These are phyloP conservation scores for Bathelium albidoporum DNA, from an alignment of 495 filamentous ascomycete species.

Conservation along the genomic window DNA sequence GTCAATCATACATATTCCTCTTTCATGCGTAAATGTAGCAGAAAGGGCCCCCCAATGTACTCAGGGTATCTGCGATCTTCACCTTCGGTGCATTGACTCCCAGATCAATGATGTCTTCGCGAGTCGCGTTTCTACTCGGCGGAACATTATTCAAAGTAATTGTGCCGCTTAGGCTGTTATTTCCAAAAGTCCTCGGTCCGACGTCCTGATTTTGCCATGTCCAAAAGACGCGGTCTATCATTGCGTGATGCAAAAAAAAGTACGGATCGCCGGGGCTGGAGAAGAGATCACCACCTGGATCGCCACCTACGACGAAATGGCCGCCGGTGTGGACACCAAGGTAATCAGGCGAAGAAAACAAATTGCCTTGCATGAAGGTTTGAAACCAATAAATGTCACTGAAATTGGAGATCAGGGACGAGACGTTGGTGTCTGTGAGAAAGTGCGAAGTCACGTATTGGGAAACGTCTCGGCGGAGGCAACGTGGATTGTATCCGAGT, in stretches of 20 bases:
- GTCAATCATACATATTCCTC: background rate
- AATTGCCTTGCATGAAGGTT: constrained; percentile 41
- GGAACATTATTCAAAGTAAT: constrained; percentile 47
- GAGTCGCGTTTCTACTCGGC: constrained; percentile 37
- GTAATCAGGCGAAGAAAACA: constrained; percentile 29
- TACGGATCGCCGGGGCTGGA: constrained; percentile 52
- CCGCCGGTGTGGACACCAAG: constrained; percentile 54
- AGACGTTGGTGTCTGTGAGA: constrained; percentile 41
- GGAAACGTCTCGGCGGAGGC: constrained; percentile 56
- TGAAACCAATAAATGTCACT: constrained; percentile 43
- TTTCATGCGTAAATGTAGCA: constrained; percentile 44
- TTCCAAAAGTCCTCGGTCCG: constrained; percentile 27
- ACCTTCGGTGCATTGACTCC: constrained; percentile 32
- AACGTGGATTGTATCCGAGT: constrained; percentile 49
- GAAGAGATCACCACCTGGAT: constrained; percentile 50
- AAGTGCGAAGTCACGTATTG: constrained; percentile 35
- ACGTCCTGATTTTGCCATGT: constrained; percentile 58
- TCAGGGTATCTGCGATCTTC: constrained; percentile 39
- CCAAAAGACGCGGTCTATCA: constrained; percentile 61
- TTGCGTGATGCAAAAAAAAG: constrained; percentile 61
- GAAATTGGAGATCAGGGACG: constrained; percentile 37
- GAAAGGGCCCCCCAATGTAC: constrained; percentile 43
- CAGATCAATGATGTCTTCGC: constrained; percentile 37
- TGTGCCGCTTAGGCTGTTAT: constrained; percentile 41
- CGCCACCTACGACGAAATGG: constrained; percentile 53